These are phyloP conservation scores for Coemansia sp. DNA, from an alignment of 192 early-diverging fungal genomes.

Conservation along the genomic window DNA sequence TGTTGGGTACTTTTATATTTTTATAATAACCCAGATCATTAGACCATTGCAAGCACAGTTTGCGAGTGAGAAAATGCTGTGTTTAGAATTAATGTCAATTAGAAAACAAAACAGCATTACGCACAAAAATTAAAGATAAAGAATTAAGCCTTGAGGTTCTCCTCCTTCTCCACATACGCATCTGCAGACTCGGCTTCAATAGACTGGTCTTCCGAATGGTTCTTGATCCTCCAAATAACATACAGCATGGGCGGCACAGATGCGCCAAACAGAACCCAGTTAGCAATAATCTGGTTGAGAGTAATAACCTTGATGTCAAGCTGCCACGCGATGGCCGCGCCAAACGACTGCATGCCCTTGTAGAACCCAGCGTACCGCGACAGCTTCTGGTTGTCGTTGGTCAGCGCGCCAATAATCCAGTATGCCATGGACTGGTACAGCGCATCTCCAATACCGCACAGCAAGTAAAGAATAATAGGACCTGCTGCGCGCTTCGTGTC, in stretches of 20 bases:
- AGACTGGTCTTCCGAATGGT: constrained; percentile 34
- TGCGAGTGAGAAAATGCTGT: too few relatives aligned
- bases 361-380: constrained; percentile 83
- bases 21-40: too few relatives aligned
- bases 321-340: constrained; percentile 71
- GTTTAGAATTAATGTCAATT: too few relatives aligned
- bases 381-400: constrained; percentile 72
- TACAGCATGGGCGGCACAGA: constrained; percentile 53
- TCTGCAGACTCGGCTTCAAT: constrained; percentile 14
- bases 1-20: too few relatives aligned
- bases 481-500: constrained; percentile 54
- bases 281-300: constrained; percentile 55
- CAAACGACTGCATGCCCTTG: constrained; percentile 85
- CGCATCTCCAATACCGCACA: constrained; percentile 77
- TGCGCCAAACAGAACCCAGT: constrained; percentile 59
- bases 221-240: constrained; percentile 57
- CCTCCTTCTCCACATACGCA: constrained; percentile 26
- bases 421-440: constrained; percentile 79
- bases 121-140: not conserved
- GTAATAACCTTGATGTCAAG: constrained; percentile 54
- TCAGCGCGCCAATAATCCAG: constrained; percentile 84
- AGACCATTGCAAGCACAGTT: too few relatives aligned
- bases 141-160: not conserved
- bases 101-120: not conserved
- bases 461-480: constrained; percentile 66